phyloP scores from a whole-genome alignment of 2,329 filamentous ascomycete species.

The Alternaria consortialis region DNA sequence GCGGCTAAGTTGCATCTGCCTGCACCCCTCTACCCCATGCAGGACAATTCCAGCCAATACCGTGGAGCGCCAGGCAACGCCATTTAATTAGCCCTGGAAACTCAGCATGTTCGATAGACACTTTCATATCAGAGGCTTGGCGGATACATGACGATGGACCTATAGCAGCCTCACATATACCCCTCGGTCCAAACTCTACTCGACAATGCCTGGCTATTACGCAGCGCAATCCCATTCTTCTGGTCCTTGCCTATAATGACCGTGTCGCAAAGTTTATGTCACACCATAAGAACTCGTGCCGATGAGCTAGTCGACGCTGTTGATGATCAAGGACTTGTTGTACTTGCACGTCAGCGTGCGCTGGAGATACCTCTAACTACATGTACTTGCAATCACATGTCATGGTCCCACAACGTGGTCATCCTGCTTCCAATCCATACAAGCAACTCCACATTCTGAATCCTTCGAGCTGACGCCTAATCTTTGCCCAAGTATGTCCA shows the following conservation, averaged over 20 bases:
- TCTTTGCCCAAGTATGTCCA: constrained; percentile 58
- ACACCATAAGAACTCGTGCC: not conserved
- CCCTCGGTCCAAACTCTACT: constrained; percentile 21
- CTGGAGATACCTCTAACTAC: constrained; percentile 8
- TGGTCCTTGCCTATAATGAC: constrained; percentile 28
- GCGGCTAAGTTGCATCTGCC: constrained; percentile 19
- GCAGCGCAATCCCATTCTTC: constrained; percentile 14
- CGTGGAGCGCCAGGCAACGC: not conserved
- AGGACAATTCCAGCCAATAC: constrained; percentile 18
- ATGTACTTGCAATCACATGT: constrained; percentile 1
- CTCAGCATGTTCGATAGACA: constrained; percentile 25
- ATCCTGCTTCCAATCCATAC: constrained; percentile 6
- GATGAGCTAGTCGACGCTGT: constrained; percentile 16
- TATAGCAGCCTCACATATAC: constrained; percentile 45
- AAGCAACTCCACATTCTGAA: constrained; percentile 8
- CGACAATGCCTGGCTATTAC: constrained; percentile 25
- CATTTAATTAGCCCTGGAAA: constrained; percentile 27
- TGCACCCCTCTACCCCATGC: constrained; percentile 14
- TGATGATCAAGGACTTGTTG: constrained; percentile 18
- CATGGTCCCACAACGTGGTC: constrained; percentile 2
- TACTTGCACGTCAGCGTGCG: constrained; percentile 17
- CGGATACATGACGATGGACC: constrained; percentile 18
- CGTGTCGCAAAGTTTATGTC: constrained; percentile 12
- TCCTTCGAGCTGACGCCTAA: constrained; percentile 28
- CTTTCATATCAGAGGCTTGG: constrained; percentile 26